These are phyloP conservation scores for Trifolium subterraneum DNA, from an alignment of 306 rosid species.

Conservation along the genomic window DNA sequence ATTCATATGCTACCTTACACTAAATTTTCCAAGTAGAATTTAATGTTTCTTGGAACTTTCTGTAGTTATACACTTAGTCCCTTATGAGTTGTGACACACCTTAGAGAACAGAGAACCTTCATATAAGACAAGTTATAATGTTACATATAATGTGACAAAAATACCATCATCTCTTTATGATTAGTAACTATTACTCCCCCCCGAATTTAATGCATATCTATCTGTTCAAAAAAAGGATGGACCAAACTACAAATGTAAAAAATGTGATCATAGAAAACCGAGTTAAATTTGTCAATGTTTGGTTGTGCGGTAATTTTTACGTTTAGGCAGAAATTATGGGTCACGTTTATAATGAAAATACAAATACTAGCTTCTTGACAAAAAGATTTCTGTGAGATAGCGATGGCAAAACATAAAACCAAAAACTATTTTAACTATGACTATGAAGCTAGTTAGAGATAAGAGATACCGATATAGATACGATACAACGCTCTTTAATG, in stretches of 20 bases:
- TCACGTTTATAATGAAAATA: too few species aligned
- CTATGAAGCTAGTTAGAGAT: too few species aligned
- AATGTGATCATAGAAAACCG: slow-evolving; percentile 10
- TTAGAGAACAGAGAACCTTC: slow-evolving; percentile 37
- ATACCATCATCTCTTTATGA: slow-evolving; percentile 72
- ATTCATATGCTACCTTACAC: slow-evolving; percentile 26
- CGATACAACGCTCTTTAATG: too few species aligned
- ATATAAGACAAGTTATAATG: slow-evolving; percentile 48
- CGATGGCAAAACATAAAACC: too few species aligned
- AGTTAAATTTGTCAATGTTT: neutral
- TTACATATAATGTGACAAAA: slow-evolving; percentile 63
- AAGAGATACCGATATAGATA: too few species aligned
- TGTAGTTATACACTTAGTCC: slow-evolving; percentile 38
- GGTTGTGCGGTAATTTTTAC: too few species aligned
- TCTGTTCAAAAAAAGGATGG: slow-evolving; percentile 43
- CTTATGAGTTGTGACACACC: slow-evolving; percentile 23
- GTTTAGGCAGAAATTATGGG: too few species aligned
- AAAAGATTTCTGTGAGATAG: too few species aligned
- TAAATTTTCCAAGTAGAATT: slow-evolving; percentile 37
- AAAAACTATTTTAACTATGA: too few species aligned
- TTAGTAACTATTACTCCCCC: slow-evolving; percentile 65
- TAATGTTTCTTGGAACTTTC: slow-evolving; percentile 47
- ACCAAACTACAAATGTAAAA: slow-evolving; percentile 40
- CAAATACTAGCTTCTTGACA: too few species aligned
- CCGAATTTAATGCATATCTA: slow-evolving; percentile 38